Evolutionary conservation across 139 green algal genomes (phyloP).

Genomic region (Coelastrella sp.): DNA sequence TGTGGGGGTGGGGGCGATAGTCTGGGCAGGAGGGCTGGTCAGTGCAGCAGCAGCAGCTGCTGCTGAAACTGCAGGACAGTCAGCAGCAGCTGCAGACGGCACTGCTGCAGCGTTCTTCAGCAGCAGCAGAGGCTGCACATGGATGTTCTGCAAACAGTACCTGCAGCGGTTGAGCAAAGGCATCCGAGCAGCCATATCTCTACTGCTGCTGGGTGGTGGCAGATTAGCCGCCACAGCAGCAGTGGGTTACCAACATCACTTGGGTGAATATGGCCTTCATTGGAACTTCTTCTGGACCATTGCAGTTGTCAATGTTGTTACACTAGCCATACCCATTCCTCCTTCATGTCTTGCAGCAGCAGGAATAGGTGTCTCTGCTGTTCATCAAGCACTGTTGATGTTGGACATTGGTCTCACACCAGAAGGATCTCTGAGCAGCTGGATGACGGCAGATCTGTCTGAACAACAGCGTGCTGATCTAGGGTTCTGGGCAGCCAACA

Average conservation of each 20-base stretch:
- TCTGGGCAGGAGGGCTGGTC: constrained; percentile 77
- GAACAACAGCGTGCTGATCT: constrained; percentile 38
- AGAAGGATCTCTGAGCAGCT: not conserved
- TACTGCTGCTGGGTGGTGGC: constrained; percentile 61
- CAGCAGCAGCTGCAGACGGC: too few relatives aligned
- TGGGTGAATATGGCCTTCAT: constrained; percentile 92
- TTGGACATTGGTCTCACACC: not conserved
- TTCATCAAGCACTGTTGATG: constrained; percentile 67
- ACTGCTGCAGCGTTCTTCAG: too few relatives aligned
- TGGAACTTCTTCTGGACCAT: constrained; percentile 99
- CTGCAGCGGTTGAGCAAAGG: not conserved
- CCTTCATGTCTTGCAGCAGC: constrained; percentile 9
- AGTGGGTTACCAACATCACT: constrained; percentile 82
- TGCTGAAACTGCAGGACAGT: constrained; percentile 5
- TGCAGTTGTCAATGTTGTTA: constrained; percentile 69
- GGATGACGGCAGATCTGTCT: constrained; percentile 55
- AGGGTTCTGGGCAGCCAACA: constrained; percentile 71
- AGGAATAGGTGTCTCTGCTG: constrained; percentile 32
- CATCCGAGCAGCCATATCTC: constrained; percentile 31
- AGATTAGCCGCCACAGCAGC: constrained; percentile 61
- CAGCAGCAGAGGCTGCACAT: constrained; percentile 5
- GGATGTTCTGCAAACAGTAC: not conserved
- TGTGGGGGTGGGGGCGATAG: constrained; percentile 85
- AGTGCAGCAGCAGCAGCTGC: constrained; percentile 9
- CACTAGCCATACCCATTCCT: constrained; percentile 44